Conservation (phyloP, 192 early-diverging fungal species). For the Paraglomus brasilianum region DNA sequence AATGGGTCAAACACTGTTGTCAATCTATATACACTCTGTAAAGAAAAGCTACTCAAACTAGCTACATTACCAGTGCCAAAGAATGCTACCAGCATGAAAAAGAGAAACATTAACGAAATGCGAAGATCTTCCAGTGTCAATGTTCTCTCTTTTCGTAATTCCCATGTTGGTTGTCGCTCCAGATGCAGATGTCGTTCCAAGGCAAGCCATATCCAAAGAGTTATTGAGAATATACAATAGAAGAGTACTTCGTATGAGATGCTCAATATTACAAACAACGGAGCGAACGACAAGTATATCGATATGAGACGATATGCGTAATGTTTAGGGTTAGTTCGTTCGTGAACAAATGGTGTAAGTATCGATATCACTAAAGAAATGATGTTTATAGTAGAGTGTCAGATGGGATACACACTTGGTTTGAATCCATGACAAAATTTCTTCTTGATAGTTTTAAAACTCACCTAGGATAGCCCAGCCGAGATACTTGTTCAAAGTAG, state of each 20-base stretch:
- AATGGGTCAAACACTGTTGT: constrained; percentile 90
- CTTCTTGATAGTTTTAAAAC: constrained; percentile 1
- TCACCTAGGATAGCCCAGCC: constrained; percentile 70
- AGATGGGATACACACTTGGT: too few relatives aligned
- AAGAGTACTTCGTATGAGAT: constrained; percentile 90
- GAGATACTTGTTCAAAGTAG: constrained; percentile 61
- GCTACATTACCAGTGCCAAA: constrained; percentile 98
- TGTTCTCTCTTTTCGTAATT: constrained; percentile 32
- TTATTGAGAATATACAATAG: constrained; percentile 77
- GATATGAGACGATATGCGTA: constrained; percentile 76
- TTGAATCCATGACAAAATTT: too few relatives aligned
- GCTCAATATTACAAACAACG: constrained; percentile 82
- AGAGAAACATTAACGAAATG: constrained; percentile 73
- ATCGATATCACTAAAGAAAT: constrained; percentile 46
- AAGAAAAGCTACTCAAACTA: constrained; percentile 78
- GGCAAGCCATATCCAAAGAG: constrained; percentile 73
- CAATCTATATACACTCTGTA: constrained; percentile 86
- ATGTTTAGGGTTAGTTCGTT: constrained; percentile 61
- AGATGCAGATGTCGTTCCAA: constrained; percentile 56
- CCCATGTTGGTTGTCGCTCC: background rate
- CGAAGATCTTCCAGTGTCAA: constrained; percentile 58
- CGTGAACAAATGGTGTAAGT: constrained; percentile 63
- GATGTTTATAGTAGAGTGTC: background rate
- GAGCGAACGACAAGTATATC: constrained; percentile 85
- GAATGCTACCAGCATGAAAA: constrained; percentile 91